Base-by-base conservation (phyloP, 176 grass and related monocot species). In the Hordeum marinum region DNA sequence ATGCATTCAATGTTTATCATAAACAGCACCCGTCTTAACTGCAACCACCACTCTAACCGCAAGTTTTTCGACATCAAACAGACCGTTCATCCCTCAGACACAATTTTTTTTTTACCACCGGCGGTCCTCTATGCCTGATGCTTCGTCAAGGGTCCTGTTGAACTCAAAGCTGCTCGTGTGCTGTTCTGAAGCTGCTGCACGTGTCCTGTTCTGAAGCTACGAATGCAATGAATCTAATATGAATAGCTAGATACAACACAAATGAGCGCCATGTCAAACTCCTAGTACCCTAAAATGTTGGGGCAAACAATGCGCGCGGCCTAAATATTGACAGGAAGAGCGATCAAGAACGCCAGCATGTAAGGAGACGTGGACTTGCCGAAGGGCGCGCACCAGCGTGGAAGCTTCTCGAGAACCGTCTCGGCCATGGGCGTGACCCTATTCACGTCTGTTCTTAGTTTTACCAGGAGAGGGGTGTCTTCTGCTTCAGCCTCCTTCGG, bases 301-400 rank as follows among this genome's bases (percentile, higher is more conserved):
- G 27, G 12, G 11, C 8, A 85, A 18, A 58, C 63, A 65, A 77
- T 61, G 7, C 31, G 34, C 57, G 3, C 35, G 18, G 39, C 48
- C 90, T 94, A 96, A 87, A 99, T 92, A 78, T 94, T 6, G 65
- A 90, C 91, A 60, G 88, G 91, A 69, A 99, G 91, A n/a, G 82
- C 82, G 9, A 91, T 81, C 84, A 99, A 67, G 90, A 99, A 99
- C 81, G 93, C 93, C 9, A 99, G 60, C 24, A 88, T 94, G 83
- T 84, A 74, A 17, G 93, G 93, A 25, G 91, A 86, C 26, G 93
- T 94, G 40, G 88, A 94, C 88, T 99, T 99, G 45, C 93, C 93
- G 18, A 94, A 99, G 32, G 87, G 85, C 4, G 93, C 82, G 48
- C 83, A 94, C 96, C 96, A 99, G 18, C 20, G 77, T 39, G 96